These are phyloP conservation scores for Posidonia australis DNA, from an alignment of 106 monocot genomes.

Conservation along the genomic window DNA sequence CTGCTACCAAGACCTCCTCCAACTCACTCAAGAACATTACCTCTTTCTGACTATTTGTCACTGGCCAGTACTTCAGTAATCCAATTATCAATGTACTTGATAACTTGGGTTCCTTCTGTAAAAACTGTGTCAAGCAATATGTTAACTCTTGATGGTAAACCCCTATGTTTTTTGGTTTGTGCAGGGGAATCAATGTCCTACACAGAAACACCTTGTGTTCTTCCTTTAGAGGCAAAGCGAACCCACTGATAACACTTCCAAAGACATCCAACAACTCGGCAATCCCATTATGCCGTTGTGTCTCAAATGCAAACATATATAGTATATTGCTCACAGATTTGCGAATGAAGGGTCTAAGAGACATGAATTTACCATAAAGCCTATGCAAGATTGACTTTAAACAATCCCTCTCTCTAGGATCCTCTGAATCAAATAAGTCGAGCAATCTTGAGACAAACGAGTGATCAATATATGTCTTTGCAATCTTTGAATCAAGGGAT, in stretches of 20 bases:
- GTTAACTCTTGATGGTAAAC: conserved; percentile 19
- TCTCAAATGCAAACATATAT: conserved; percentile 17
- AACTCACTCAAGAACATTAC: conserved; percentile 24
- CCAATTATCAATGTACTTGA: conserved; percentile 19
- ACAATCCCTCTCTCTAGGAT: conserved; percentile 24
- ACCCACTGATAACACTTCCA: conserved; percentile 27
- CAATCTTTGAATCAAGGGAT: conserved; percentile 7
- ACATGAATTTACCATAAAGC: conserved; percentile 19
- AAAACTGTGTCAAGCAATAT: conserved; percentile 21
- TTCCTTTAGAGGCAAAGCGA: conserved; percentile 19
- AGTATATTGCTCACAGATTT: conserved; percentile 23
- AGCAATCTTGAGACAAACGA: conserved; percentile 16
- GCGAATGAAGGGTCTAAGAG: conserved; percentile 20
- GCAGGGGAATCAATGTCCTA: conserved; percentile 21
- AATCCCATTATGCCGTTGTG: conserved; percentile 21
- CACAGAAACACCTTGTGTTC: conserved; percentile 31
- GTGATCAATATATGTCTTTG: conserved; percentile 20
- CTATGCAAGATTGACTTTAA: conserved; percentile 19
- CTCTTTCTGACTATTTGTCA: conserved; percentile 26
- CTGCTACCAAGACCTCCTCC: conserved; percentile 23
- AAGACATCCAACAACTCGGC: conserved; percentile 22
- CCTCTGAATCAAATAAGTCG: conserved; percentile 22
- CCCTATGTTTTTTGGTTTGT: conserved; percentile 19
- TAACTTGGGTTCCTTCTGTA: conserved; percentile 24
- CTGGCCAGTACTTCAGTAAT: conserved; percentile 26